These are phyloP conservation scores for Coniochaeta sp. DNA, from an alignment of 2,329 filamentous ascomycete species.

Conservation along the genomic window DNA sequence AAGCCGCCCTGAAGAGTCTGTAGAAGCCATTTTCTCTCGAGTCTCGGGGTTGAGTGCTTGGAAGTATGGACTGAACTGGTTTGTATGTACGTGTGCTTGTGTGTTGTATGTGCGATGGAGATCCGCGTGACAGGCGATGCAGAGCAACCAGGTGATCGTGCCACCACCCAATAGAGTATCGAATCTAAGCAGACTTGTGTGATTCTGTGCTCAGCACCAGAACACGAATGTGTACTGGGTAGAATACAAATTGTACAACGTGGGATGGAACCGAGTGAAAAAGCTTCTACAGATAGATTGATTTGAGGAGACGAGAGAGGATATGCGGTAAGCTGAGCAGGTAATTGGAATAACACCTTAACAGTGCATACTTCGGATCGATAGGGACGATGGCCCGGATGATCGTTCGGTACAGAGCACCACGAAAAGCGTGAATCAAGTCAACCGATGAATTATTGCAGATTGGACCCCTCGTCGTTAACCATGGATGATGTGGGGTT, in stretches of 20 bases:
- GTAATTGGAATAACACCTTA: background rate
- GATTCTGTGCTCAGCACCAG: background rate
- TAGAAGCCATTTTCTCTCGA: background rate
- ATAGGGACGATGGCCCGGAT: background rate
- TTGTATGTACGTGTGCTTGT: background rate
- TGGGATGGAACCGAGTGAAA: background rate
- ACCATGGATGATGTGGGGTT: background rate
- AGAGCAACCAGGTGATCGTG: background rate
- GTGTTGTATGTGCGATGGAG: background rate
- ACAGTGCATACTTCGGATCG: background rate
- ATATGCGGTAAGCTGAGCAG: background rate
- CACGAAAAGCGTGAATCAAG: background rate
- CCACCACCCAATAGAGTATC: background rate
- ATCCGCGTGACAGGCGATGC: background rate
- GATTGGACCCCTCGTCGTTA: background rate
- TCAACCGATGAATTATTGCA: background rate
- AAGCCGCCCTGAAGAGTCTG: background rate
- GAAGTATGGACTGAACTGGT: background rate
- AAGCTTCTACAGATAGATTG: background rate
- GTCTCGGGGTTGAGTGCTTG: background rate
- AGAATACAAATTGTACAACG: background rate
- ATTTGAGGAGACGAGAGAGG: background rate
- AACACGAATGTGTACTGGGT: background rate
- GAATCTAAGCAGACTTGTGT: background rate
- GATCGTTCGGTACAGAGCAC: background rate